Conservation (phyloP, 148 eudicot species). For the Heliamphora exappendiculata region DNA sequence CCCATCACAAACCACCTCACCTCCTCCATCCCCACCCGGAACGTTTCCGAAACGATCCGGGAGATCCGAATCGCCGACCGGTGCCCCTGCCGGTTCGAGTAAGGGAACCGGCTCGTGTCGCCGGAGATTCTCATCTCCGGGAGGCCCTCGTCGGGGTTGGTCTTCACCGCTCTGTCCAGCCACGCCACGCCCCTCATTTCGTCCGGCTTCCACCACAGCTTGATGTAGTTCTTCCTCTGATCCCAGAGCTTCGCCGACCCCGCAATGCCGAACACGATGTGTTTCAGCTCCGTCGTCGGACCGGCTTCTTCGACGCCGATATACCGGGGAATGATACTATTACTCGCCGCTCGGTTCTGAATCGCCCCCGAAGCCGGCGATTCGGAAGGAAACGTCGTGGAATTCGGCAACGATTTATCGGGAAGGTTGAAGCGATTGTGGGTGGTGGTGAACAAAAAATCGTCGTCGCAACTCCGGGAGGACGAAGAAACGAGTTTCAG, state of each 20-base stretch:
- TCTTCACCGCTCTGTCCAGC: conserved; percentile 31
- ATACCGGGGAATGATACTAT: no score
- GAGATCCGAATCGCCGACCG: conserved; percentile 85
- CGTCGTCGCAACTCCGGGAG: conserved; percentile 22
- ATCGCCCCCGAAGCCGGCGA: neutral
- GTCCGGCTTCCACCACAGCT: conserved; percentile 63
- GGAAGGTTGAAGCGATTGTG: neutral
- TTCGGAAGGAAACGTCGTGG: neutral
- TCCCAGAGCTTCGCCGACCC: conserved; percentile 76
- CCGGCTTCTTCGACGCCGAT: neutral
- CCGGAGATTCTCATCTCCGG: conserved; percentile 58
- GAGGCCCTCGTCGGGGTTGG: conserved; percentile 15
- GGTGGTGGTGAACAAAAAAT: neutral
- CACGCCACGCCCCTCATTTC: conserved; percentile 55
- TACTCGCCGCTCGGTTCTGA: neutral
- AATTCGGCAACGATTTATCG: neutral
- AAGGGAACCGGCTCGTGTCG: conserved; percentile 50
- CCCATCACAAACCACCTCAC: conserved; percentile 59
- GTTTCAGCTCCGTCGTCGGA: conserved; percentile 38
- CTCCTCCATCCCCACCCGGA: conserved; percentile 39
- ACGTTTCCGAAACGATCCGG: conserved; percentile 69
- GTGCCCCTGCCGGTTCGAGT: conserved; percentile 64
- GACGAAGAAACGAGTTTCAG: conserved; percentile 32
- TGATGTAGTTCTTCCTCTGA: conserved; percentile 64
- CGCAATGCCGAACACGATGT: conserved; percentile 82